Evolutionary conservation across 768 basidiomycete species (phyloP).

Genomic region (Collybiopsis luxurians): DNA sequence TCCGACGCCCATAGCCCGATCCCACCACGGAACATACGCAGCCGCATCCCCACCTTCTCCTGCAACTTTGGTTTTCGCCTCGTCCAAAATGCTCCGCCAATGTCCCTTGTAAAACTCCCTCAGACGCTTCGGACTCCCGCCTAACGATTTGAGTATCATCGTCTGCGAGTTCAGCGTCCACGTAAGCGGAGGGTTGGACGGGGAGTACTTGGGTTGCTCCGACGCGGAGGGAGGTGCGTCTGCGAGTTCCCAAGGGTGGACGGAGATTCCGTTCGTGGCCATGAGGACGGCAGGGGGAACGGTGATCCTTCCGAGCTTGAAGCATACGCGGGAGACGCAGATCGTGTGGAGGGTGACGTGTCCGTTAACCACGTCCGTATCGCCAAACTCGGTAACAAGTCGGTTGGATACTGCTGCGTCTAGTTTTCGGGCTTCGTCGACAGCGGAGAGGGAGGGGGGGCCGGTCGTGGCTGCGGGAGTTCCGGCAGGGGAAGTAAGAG

Average conservation of each 20-base stretch:
- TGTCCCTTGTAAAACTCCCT: slow-evolving; percentile 46
- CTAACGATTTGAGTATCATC: slow-evolving; percentile 28
- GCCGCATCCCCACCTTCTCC: not conserved
- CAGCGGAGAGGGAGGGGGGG: slow-evolving; percentile 8
- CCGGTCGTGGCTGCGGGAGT: not conserved
- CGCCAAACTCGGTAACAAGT: slow-evolving; percentile 23
- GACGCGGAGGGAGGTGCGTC: slow-evolving; percentile 15
- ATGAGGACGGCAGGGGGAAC: slow-evolving; percentile 66
- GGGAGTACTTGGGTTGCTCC: slow-evolving; percentile 28
- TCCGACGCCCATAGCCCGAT: slow-evolving; percentile 46
- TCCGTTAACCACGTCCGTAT: slow-evolving; percentile 46
- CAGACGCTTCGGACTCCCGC: slow-evolving; percentile 31
- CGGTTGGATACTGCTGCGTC: not conserved
- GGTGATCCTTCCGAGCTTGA: slow-evolving; percentile 70
- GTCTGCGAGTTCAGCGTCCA: slow-evolving; percentile 42
- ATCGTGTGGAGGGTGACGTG: slow-evolving; percentile 51
- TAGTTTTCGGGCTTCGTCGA: slow-evolving; percentile 37
- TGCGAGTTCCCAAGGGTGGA: slow-evolving; percentile 14
- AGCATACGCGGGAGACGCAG: slow-evolving; percentile 60
- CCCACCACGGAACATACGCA: slow-evolving; percentile 51
- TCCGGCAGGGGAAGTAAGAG: not conserved
- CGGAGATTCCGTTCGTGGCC: slow-evolving; percentile 56
- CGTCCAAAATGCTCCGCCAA: slow-evolving; percentile 59
- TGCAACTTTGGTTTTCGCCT: slow-evolving; percentile 29
- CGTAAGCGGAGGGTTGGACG: slow-evolving; percentile 44